Base-by-base conservation (phyloP, 139 green algal species). In the Chlorella sp. region DNA sequence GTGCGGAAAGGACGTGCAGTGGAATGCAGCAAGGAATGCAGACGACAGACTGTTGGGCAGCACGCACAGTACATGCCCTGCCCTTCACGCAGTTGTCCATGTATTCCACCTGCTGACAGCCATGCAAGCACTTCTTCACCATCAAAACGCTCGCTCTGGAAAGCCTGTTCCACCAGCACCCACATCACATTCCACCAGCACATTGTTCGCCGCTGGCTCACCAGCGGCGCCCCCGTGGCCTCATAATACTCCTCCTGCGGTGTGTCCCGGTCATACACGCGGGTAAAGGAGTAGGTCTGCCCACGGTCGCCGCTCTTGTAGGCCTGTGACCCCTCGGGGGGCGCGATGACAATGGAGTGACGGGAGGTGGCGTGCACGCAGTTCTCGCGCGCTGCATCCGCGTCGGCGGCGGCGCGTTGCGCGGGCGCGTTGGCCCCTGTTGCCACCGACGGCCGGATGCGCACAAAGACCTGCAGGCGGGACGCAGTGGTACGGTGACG, bases 281-380 rank as follows among this genome's bases (percentile, higher is more conserved):
- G 68, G 19, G 92, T 92, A 90, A 97, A 97, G 82, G 91, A 93
- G 87, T 95, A 97, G 16, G 90, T 92, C 81, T 96, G 90, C 4
- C 91, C 94, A 22, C 93, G 76, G 83, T 95, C 92, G 30, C 94
- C 94, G 68, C 87, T 92, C 75, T 87, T 91, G 90, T 95, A 95
- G 42, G 92, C 89, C 66, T 93, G 83, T 18, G 86, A 92, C 32
- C 30, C 66, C 81, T 94, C 92, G 39, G 94, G 93, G 18, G 93
- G 83, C n/a, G 91, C 93, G 36, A 96, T 95, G 73, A 88, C 94
- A 3, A 95, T 68, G 71, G 69, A 89, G 89, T 79, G 81, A 28
- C 40, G 75, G n/a, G 90, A 91, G 0, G 84, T 83, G 5, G 94
- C 94, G 85, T 96, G 93, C 39, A 96, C 91, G 88, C 94, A 95